phyloP scores from a whole-genome alignment of 257 asterid species.

The Leonotis leonurus region DNA sequence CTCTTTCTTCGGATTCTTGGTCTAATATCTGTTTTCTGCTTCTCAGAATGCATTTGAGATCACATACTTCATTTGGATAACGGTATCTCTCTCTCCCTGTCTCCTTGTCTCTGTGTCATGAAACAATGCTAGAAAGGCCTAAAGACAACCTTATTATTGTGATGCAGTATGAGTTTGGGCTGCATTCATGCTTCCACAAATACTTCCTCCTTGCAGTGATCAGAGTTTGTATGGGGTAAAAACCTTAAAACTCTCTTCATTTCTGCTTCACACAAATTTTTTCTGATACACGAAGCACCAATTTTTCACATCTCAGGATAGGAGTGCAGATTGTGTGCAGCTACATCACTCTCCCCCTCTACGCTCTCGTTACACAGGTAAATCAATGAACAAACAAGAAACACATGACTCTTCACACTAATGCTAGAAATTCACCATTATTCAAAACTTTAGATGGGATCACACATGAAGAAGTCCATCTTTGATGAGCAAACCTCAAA shows the following conservation, averaged over 20 bases:
- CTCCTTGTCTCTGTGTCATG: background rate
- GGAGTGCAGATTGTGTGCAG: conserved; percentile 78
- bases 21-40: too few relatives aligned
- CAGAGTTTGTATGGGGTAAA: conserved; percentile 81
- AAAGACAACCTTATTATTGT: background rate
- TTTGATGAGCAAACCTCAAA: conserved; percentile 90
- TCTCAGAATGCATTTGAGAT: conserved; percentile 97
- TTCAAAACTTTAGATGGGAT: conserved; percentile 62
- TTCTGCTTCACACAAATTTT: background rate
- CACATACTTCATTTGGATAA: conserved; percentile 81
- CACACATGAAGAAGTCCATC: conserved; percentile 78
- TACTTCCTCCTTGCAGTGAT: conserved; percentile 45
- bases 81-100: conserved; percentile 33
- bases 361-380: conserved; percentile 97
- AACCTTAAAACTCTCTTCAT: conserved; percentile 7
- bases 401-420: background rate
- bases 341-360: conserved; percentile 88
- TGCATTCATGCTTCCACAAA: conserved; percentile 76
- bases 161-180: conserved; percentile 89
- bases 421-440: background rate
- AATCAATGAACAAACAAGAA: background rate
- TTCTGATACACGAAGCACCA: background rate
- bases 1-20: background rate
- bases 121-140: background rate
- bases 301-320: conserved; percentile 37